Conservation (phyloP, 768 basidiomycete genomes). For the Coprinellus micaceus region DNA sequence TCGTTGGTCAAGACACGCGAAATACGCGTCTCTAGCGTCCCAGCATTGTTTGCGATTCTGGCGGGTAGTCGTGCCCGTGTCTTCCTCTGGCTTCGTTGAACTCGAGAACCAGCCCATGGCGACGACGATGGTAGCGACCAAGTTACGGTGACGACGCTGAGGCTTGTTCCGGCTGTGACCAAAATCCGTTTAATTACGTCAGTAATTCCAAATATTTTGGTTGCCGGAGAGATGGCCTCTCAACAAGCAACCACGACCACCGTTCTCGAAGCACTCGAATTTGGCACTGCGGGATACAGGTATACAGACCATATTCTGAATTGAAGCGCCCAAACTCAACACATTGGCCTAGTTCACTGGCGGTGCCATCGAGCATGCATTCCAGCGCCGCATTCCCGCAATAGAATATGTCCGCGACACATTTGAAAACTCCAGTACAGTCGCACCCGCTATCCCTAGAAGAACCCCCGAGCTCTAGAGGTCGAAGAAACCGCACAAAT, state of each 20-base stretch:
- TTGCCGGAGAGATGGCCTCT: background rate
- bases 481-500: conserved; percentile 29
- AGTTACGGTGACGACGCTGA: background rate
- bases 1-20: conserved; percentile 71
- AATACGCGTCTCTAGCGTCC: conserved; percentile 81
- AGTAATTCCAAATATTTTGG: conserved; percentile 6
- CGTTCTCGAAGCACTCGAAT: background rate
- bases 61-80: conserved; percentile 38
- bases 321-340: background rate
- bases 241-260: conserved; percentile 1
- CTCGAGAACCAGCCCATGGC: conserved; percentile 43
- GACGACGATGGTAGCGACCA: background rate
- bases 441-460: conserved; percentile 71
- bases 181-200: conserved; percentile 7
- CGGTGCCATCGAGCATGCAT: background rate
- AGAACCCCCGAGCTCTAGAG: conserved; percentile 42
- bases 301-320: background rate
- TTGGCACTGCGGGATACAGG: background rate
- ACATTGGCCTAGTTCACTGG: background rate
- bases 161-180: background rate
- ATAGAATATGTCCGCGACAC: conserved; percentile 34
- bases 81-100: conserved; percentile 16
- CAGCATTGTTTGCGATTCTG: conserved; percentile 81
- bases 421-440: conserved; percentile 55
- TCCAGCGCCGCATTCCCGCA: background rate